Percentiles rank a stretch among this genome's conserved stretches.
phyloP scores from a whole-genome alignment of 305 asterid genomes.

The Rubia peregrina region DNA sequence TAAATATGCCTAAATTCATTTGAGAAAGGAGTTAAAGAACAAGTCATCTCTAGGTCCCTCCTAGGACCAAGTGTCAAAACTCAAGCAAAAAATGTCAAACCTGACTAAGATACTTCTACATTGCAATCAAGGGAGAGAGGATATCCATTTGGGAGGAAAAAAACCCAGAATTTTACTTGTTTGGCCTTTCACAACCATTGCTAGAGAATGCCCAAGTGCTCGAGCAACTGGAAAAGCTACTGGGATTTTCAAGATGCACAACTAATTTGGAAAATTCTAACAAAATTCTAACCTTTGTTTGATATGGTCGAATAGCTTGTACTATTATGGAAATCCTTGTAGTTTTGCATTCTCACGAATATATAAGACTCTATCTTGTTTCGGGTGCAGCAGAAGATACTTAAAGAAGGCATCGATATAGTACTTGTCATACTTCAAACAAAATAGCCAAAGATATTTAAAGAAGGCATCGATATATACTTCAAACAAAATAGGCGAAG shows the following conservation, averaged over 20 bases:
- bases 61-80: too few species aligned
- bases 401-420: too few species aligned
- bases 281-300: constrained; percentile 47
- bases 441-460: too few species aligned
- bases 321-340: constrained; percentile 86
- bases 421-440: too few species aligned
- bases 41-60: too few species aligned
- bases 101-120: too few species aligned
- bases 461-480: too few species aligned
- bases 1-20: too few species aligned
- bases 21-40: too few species aligned
- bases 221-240: constrained; percentile 88
- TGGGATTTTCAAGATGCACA: neutral
- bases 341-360: constrained; percentile 81
- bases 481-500: too few species aligned
- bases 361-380: constrained; percentile 61
- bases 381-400: constrained; percentile 37
- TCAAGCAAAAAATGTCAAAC: too few species aligned
- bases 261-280: neutral
- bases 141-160: constrained; percentile 39
- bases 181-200: constrained; percentile 37
- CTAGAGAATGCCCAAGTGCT: constrained; percentile 62
- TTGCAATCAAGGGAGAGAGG: constrained; percentile 22
- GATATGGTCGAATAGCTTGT: constrained; percentile 52
- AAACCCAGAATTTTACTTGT: constrained; percentile 33